Evolutionary conservation across 805 yeast genomes (phyloP), one percentile per base, ranked within the genome.

Genomic region (Cyberlindnera euphorbiiphila): DNA sequence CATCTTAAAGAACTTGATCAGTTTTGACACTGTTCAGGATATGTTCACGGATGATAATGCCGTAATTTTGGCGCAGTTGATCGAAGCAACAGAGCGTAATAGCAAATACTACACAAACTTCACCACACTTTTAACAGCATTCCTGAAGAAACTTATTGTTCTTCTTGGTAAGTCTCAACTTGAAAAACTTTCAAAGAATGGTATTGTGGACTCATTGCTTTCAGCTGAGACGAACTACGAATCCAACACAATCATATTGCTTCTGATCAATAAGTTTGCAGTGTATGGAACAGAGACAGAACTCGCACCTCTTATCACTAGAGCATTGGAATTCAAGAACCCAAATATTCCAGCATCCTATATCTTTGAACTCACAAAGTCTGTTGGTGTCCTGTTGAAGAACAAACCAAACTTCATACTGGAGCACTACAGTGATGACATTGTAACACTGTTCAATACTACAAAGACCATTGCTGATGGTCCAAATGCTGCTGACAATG

Each of bases 321-420:
- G 50, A 10, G 39, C 42, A 1, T 29, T 54, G 35, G 40, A 42
- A 6, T 43, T 51, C 20, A 28, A 35, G 7, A 33, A 38, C 15
- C 34, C 37, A 9, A 24, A 39, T 8, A 31, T 53, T 2, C 47
- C 51, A n/a, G 41, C 44, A 1, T 24, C 38, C 6, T 46, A 46
- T 20, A 25, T 56, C 29, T 54, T 54, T 42, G 58, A 54, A 32
- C 22, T 54, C 21, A 51, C 56, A 4, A 56, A 54, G 39, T 49
- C 59, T 0, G 25, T 53, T 9, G 60, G 56, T 27, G 48, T 56
- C 0, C 25, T 56, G 8, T 31, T 55, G 1, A 46, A 45, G 26
- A 35, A 47, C 18, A 27, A 40, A 8, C 45, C 53, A 3, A 41
- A 45, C 1, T 33, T 29, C 15, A 16, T 49, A 2, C 16, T 52